Conservation (phyloP, 1,284 basidiomycete genomes). For the Ustilago lituana region DNA sequence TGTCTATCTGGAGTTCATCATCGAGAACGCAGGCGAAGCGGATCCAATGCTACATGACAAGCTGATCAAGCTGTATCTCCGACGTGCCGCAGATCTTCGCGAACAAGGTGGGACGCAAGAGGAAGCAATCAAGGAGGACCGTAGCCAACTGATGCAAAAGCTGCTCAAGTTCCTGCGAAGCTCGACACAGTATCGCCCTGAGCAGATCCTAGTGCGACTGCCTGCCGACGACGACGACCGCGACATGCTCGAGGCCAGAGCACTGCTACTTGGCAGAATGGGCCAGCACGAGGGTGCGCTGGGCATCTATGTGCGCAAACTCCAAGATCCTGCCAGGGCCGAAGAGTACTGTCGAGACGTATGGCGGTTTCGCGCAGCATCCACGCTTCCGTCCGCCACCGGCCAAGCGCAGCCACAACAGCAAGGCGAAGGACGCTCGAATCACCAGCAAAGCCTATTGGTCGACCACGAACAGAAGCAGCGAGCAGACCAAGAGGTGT, state of each 20-base stretch:
- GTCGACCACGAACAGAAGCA: constrained; percentile 38
- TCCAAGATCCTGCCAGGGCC: constrained; percentile 83
- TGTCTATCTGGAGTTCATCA: constrained; percentile 86
- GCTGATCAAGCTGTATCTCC: constrained; percentile 83
- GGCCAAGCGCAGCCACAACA: constrained; percentile 4
- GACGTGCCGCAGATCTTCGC: constrained; percentile 70
- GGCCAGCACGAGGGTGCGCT: constrained; percentile 92
- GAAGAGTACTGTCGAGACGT: constrained; percentile 73
- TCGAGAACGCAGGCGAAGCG: constrained; percentile 78
- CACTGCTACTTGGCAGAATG: constrained; percentile 86
- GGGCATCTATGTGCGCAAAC: constrained; percentile 86
- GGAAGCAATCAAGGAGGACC: too few species aligned
- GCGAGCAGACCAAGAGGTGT: constrained; percentile 71
- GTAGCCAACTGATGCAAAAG: constrained; percentile 73
- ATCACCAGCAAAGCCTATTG: constrained; percentile 38
- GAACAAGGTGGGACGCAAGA: too few species aligned
- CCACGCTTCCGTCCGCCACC: not conserved
- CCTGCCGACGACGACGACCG: constrained; percentile 80
- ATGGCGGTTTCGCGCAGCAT: constrained; percentile 29
- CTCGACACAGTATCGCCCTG: constrained; percentile 79
- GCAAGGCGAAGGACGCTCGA: constrained; percentile 10
- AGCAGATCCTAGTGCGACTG: constrained; percentile 80
- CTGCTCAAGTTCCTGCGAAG: constrained; percentile 80
- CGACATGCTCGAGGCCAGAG: constrained; percentile 76
- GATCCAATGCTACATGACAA: constrained; percentile 82